Percentiles rank a stretch among this genome's conserved stretches.
phyloP scores from a whole-genome alignment of 164 flowering plant species.

The Nymphaea colorata region DNA sequence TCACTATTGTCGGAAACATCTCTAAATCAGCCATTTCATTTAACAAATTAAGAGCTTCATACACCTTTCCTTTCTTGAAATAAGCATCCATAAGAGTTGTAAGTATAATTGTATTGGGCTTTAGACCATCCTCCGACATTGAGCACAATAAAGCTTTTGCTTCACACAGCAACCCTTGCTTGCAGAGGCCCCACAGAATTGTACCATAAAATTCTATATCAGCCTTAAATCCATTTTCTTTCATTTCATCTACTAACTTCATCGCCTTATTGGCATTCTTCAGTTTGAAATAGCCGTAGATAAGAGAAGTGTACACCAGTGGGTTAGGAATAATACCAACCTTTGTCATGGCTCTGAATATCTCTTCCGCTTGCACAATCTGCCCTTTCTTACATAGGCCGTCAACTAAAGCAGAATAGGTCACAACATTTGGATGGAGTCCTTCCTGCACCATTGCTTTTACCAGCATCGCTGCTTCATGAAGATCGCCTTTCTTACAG shows the following conservation, averaged over 20 bases:
- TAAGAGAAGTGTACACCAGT: slow-evolving; percentile 46
- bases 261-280: slow-evolving; percentile 34
- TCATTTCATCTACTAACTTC: slow-evolving; percentile 40
- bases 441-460: slow-evolving; percentile 57
- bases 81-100: slow-evolving; percentile 61
- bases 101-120: slow-evolving; percentile 40
- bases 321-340: slow-evolving; percentile 43
- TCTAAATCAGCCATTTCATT: slow-evolving; percentile 47
- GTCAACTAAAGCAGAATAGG: slow-evolving; percentile 61
- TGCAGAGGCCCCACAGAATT: slow-evolving; percentile 63
- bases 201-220: slow-evolving; percentile 57
- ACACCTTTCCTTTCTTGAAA: slow-evolving; percentile 50
- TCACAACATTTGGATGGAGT: slow-evolving; percentile 43
- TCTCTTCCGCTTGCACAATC: slow-evolving; percentile 54
- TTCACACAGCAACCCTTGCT: slow-evolving; percentile 41
- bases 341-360: slow-evolving; percentile 34
- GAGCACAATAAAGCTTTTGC: slow-evolving; percentile 32
- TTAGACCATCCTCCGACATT: slow-evolving; percentile 35
- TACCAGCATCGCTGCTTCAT: slow-evolving; percentile 45
- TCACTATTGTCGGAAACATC: slow-evolving; percentile 43
- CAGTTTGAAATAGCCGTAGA: slow-evolving; percentile 57
- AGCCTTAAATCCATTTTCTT: slow-evolving; percentile 25
- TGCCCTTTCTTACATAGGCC: slow-evolving; percentile 57
- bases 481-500: slow-evolving; percentile 49
- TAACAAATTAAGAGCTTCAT: slow-evolving; percentile 44